A percentile compares a stretch with the other conserved stretches of the same genome.
Conservation (phyloP, 1,139 yeast species). For the Suhomyces panamericanus region DNA sequence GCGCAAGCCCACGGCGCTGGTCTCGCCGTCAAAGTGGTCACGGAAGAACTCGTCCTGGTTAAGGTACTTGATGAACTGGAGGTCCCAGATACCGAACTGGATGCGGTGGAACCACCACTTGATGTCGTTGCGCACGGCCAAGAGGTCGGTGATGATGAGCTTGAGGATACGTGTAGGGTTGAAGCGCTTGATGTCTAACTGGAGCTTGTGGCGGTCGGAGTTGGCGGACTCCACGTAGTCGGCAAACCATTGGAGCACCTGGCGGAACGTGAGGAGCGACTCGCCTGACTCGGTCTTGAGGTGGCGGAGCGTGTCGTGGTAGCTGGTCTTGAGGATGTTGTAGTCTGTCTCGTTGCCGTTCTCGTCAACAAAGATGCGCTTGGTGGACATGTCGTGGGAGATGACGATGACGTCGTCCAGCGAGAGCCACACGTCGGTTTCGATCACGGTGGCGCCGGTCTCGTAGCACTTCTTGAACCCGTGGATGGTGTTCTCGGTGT, state of each 20-base stretch:
- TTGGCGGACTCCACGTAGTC: conserved; percentile 31
- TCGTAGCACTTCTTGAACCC: conserved; percentile 73
- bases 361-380: conserved; percentile 57
- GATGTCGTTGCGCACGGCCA: conserved; percentile 48
- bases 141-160: conserved; percentile 51
- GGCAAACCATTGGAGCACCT: conserved; percentile 60
- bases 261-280: conserved; percentile 59
- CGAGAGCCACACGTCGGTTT: conserved; percentile 82
- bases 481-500: conserved; percentile 75
- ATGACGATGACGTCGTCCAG: conserved; percentile 72
- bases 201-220: conserved; percentile 39
- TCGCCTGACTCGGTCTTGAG: conserved; percentile 60
- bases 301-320: conserved; percentile 42
- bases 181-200: conserved; percentile 80
- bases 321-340: conserved; percentile 42
- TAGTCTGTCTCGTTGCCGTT: conserved; percentile 42
- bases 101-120: conserved; percentile 67
- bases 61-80: conserved; percentile 58
- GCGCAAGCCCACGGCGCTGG: conserved; percentile 20
- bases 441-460: conserved; percentile 71
- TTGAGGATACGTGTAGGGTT: conserved; percentile 62
- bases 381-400: conserved; percentile 68
- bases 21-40: conserved; percentile 18
- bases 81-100: conserved; percentile 80
- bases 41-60: conserved; percentile 44